Conservation (phyloP, 192 early-diverging fungal genomes). For the Borealophlyctis nickersoniae region DNA sequence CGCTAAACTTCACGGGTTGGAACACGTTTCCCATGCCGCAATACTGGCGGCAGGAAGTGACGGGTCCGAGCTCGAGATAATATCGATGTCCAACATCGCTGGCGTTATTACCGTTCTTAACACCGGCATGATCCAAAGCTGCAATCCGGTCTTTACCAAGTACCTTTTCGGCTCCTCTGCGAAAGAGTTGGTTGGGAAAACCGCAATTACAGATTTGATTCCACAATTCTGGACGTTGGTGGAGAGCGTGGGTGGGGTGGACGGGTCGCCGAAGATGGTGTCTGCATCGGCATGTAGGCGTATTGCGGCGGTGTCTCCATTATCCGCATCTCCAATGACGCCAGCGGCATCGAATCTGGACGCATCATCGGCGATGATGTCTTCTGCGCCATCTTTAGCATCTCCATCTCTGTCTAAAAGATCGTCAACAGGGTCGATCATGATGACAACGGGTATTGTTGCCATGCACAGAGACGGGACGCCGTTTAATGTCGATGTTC, state of each 20-base stretch:
- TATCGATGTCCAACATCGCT: slow-evolving; percentile 61
- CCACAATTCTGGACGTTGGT: slow-evolving; percentile 48
- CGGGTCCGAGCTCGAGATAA: slow-evolving; percentile 41
- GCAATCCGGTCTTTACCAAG: slow-evolving; percentile 58
- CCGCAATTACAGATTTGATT: slow-evolving; percentile 51
- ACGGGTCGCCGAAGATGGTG: no score
- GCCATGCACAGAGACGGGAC: slow-evolving; percentile 63
- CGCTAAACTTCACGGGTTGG: slow-evolving; percentile 28
- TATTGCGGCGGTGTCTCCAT: neutral
- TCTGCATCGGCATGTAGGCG: no score
- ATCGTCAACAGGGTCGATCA: no score
- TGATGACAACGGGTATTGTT: slow-evolving; percentile 38
- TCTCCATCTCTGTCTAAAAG: no score
- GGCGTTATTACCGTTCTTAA: slow-evolving; percentile 54
- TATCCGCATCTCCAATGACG: neutral
- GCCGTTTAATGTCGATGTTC: slow-evolving; percentile 55
- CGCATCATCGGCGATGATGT: no score
- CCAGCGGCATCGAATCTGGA: no score
- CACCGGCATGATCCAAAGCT: slow-evolving; percentile 52
- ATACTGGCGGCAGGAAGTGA: neutral
- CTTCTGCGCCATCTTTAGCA: no score
- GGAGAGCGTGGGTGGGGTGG: no score
- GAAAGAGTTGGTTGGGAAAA: slow-evolving; percentile 45
- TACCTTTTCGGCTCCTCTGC: slow-evolving; percentile 59
- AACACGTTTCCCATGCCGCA: slow-evolving; percentile 3